phyloP scores from a whole-genome alignment of 768 basidiomycete genomes.

The Pisolithus albus region DNA sequence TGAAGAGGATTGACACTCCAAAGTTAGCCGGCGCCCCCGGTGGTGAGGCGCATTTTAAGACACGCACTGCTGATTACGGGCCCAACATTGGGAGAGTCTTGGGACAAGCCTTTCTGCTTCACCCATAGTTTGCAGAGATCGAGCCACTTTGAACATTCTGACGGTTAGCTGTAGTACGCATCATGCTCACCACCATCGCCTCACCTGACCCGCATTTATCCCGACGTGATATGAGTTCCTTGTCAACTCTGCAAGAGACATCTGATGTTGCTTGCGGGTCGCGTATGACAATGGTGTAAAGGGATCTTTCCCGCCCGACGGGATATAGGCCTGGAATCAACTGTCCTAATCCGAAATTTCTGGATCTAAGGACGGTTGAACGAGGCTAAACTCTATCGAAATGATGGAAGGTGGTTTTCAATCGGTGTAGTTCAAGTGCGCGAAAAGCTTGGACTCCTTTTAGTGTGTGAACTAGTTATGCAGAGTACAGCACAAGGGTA shows the following conservation, averaged over 20 bases:
- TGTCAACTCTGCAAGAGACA: constrained; percentile 67
- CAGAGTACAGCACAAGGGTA: no score
- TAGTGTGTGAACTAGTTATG: no score
- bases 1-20: constrained; percentile 21
- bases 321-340: no score
- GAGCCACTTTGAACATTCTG: constrained; percentile 49
- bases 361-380: no score
- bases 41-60: background rate
- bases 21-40: constrained; percentile 1
- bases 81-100: constrained; percentile 37
- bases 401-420: no score
- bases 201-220: constrained; percentile 55
- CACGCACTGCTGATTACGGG: constrained; percentile 52
- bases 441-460: no score
- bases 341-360: no score
- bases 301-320: no score
- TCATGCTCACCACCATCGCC: constrained; percentile 10
- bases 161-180: constrained; percentile 1
- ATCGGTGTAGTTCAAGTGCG: no score
- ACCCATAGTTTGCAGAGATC: constrained; percentile 56
- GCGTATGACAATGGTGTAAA: no score
- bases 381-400: no score
- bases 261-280: constrained; percentile 16
- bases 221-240: constrained; percentile 71
- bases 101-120: constrained; percentile 38